Conservation (phyloP, 176 grass and related monocot genomes). For the Guadua angustifolia region DNA sequence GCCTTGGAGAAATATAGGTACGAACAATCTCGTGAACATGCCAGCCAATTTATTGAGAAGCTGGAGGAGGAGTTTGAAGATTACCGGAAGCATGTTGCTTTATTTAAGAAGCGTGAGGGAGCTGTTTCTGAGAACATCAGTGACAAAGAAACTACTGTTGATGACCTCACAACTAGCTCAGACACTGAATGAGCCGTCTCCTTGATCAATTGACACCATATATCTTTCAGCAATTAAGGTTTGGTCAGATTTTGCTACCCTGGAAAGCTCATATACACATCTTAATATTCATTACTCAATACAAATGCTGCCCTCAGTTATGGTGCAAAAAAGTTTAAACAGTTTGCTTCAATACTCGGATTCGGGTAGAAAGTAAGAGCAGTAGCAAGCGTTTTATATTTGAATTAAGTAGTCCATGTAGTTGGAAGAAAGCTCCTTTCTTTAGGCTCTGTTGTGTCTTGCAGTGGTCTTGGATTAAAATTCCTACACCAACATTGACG, state of each 20-base stretch:
- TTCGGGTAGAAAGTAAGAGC: constrained; percentile 8
- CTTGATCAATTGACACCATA: constrained; percentile 6
- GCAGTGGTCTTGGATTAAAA: neutral
- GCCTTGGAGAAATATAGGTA: constrained; percentile 83
- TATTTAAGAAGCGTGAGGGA: constrained; percentile 60
- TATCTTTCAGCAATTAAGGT: constrained; percentile 15
- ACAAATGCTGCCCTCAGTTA: neutral
- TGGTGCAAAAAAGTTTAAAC: neutral
- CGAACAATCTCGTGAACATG: constrained; percentile 86
- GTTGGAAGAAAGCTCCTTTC: neutral
- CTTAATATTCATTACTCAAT: constrained; percentile 14
- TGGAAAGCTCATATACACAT: neutral
- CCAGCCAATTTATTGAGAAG: constrained; percentile 73
- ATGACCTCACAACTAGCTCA: constrained; percentile 34
- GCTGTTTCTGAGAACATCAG: constrained; percentile 38
- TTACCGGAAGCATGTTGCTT: constrained; percentile 67
- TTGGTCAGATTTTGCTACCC: constrained; percentile 14
- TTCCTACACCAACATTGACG: neutral
- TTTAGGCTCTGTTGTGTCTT: neutral
- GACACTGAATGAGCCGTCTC: constrained; percentile 36
- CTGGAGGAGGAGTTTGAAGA: constrained; percentile 73
- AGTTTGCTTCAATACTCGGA: neutral
- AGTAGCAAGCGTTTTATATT: neutral
- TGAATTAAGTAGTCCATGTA: neutral
- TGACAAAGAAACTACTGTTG: constrained; percentile 11